phyloP scores from a whole-genome alignment of 2,329 filamentous ascomycete species.

The Microdochium bolleyi region DNA sequence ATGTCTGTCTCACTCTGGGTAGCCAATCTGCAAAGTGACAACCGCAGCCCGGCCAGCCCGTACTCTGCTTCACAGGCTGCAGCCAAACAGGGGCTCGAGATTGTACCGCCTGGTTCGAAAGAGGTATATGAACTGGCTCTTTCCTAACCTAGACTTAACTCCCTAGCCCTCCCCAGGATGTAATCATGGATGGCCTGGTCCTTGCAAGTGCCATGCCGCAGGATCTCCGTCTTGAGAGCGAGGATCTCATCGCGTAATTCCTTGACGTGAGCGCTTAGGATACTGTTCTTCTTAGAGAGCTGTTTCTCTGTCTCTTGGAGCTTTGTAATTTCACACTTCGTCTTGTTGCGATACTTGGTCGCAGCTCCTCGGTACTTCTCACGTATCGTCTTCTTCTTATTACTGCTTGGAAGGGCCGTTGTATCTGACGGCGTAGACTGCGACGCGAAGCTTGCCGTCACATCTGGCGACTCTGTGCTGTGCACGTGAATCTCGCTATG shows the following conservation, averaged over 20 bases:
- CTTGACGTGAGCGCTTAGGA: slow-evolving; percentile 8
- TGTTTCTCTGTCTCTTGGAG: slow-evolving; percentile 13
- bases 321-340: slow-evolving; percentile 9
- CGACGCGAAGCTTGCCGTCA: too few species aligned
- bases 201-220: slow-evolving; percentile 14
- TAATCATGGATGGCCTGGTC: neutral
- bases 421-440: too few species aligned
- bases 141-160: too few species aligned
- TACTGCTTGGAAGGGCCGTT: too few species aligned
- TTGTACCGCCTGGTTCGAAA: neutral
- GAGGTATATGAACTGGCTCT: too few species aligned
- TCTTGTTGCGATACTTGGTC: slow-evolving; percentile 17
- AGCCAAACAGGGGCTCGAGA: neutral
- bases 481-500: too few species aligned
- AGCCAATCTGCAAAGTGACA: neutral
- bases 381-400: slow-evolving; percentile 2
- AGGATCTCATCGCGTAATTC: slow-evolving; percentile 14
- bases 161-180: too few species aligned
- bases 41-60: neutral
- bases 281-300: slow-evolving; percentile 10
- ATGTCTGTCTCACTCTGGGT: neutral
- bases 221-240: slow-evolving; percentile 15
- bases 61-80: neutral
- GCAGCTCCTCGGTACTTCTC: slow-evolving; percentile 16
- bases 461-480: too few species aligned